Evolutionary conservation across 2,329 filamentous ascomycete species (phyloP), one percentile per base, ranked within the genome.

Genomic region (Sclerotinia borealis): DNA sequence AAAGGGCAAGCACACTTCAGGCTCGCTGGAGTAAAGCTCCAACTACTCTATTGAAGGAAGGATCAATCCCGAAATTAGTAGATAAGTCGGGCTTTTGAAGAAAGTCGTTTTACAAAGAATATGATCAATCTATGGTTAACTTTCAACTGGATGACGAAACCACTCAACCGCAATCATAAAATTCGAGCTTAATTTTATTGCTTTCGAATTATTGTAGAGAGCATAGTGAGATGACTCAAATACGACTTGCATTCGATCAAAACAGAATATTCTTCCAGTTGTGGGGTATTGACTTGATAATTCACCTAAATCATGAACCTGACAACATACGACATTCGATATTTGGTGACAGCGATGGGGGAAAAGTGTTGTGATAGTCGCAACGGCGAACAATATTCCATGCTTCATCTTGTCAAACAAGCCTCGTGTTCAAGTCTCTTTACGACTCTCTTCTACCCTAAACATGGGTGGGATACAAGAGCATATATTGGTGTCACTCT

Each of bases 401-500:
- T 11, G 19, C 6, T 11, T 13, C n/a, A 10, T 13, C 6, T 2
- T 5, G 25, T 4, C 0, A 1, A 11, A 17, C 1, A 9, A 37
- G 13, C 13, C 34, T 36, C 13, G 3, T 9, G 25, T 58, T n/a
- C 4, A 7, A 34, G 9, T 25, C 13, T 34, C 4, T 11, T 7
- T 43, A n/a, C 27, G 15, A 2, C 27, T n/a, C 7, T 7, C 22
- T 43, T n/a, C 7, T 45, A 17, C 2, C 7, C 11, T 7, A 56
- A 5, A 17, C n/a, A 29, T 34, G 8, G 4, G 27, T 25, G 41
- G 17, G 34, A n/a, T n/a, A n/a, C n/a, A n/a, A n/a, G n/a, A n/a
- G n/a, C n/a, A n/a, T n/a, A n/a, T n/a, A n/a, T n/a, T n/a, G n/a
- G n/a, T n/a, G n/a, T n/a, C n/a, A n/a, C n/a, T n/a, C n/a, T n/a